phyloP scores from a whole-genome alignment of 2,329 filamentous ascomycete species.

The Pseudonectria foliicola region DNA sequence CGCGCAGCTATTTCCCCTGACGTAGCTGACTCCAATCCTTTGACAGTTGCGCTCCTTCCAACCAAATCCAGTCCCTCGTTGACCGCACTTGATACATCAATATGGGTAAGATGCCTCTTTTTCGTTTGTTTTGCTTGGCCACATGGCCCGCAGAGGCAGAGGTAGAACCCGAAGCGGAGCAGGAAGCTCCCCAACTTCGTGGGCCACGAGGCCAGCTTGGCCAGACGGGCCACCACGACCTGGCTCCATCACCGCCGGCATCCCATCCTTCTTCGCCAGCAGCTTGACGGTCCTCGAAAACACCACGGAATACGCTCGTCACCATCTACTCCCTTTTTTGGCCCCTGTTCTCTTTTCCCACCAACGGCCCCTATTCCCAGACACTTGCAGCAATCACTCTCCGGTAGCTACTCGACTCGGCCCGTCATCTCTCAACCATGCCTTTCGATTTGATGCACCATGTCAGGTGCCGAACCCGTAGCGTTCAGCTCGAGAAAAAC shows the following conservation, averaged over 20 bases:
- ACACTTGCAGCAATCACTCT: slow-evolving; percentile 20
- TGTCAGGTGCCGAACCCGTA: slow-evolving; percentile 39
- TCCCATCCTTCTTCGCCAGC: slow-evolving; percentile 14
- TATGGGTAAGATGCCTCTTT: slow-evolving; percentile 35
- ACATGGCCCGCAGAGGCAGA: slow-evolving; percentile 20
- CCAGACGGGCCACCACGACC: slow-evolving; percentile 5
- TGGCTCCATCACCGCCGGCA: slow-evolving; percentile 3
- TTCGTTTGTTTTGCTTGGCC: slow-evolving; percentile 12
- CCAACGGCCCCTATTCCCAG: neutral
- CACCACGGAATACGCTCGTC: slow-evolving; percentile 30
- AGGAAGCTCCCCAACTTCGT: slow-evolving; percentile 3
- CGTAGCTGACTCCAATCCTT: slow-evolving; percentile 18
- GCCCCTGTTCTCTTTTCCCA: slow-evolving; percentile 21
- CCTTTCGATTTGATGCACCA: slow-evolving; percentile 36
- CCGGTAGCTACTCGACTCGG: slow-evolving; percentile 11
- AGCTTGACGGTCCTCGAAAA: slow-evolving; percentile 24
- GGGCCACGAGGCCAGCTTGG: slow-evolving; percentile 15
- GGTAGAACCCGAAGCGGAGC: slow-evolving; percentile 15
- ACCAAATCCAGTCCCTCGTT: slow-evolving; percentile 19
- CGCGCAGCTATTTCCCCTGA: slow-evolving; percentile 18
- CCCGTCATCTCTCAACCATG: slow-evolving; percentile 27
- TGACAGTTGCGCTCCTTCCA: slow-evolving; percentile 23
- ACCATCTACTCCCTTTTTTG: slow-evolving; percentile 35
- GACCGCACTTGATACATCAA: slow-evolving; percentile 33
- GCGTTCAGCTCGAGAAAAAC: slow-evolving; percentile 40